Base-by-base conservation (phyloP, 768 basidiomycete genomes). In the Multifurca ochricompacta region DNA sequence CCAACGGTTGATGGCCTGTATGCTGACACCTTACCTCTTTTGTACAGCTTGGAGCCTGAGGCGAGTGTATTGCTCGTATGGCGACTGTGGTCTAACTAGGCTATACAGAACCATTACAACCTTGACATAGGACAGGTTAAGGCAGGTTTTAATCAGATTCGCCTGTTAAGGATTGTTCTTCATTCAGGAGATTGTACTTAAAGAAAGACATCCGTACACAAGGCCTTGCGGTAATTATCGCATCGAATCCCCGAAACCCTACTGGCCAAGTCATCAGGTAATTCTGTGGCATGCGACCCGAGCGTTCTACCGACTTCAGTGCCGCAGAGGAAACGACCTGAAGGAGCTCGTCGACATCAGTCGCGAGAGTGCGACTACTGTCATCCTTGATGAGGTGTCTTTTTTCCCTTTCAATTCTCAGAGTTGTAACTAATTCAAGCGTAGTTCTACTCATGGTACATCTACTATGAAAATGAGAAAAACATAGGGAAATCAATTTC, bases 161-260 rank as follows among this genome's bases (percentile, higher is more conserved):
- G 3, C 32, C n/a, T 30, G 18, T 43, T n/a, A 16, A 19, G 35
- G 13, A 21, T 23, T 30, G 28, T 21, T 42, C 14, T n/a, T 48
- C n/a, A 18, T 9, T n/a, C 3, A 35, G 18, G 10, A 11, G 37
- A 19, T 30, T 31, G 11, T 46, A 3, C 39, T 56, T 25, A 36
- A 41, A 87, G 81, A 84, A 75, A 73, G 91, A 94, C 61, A 90
- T 94, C 52, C 76, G 72, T 37, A 86, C 77, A 1, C 90, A 93
- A 69, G 91, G 91, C 13, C 73, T 94, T 18, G 80, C 85, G 10
- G 91, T 94, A 46, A 78, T 95, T 53, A 73, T 94, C 40, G 87
- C 91, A 0, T 92, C 89, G 21, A 97, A 96, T 70, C 94, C 94
- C n/a, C 82, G 93, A 50, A 97, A 96, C 66, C 93, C 94, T 3